phyloP scores from a whole-genome alignment of 208 protist genomes.

The Leishmania major region DNA sequence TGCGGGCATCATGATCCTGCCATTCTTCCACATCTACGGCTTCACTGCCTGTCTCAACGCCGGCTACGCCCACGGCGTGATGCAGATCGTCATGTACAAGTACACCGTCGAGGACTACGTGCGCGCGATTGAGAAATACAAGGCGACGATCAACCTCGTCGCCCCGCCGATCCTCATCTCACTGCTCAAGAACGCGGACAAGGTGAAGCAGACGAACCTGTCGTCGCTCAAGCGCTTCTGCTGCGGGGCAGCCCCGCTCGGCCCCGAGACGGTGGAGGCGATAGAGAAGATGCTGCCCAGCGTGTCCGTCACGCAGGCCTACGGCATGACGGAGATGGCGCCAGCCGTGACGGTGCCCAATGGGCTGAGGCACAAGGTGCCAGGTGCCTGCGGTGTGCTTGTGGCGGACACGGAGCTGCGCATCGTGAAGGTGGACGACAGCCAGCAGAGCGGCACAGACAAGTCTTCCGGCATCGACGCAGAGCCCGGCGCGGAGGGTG shows the following conservation, averaged over 20 bases:
- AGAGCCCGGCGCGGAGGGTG: constrained; percentile 44
- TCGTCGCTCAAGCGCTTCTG: constrained; percentile 35
- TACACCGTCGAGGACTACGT: constrained; percentile 61
- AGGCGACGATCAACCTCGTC: constrained; percentile 55
- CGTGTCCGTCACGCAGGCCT: constrained; percentile 53
- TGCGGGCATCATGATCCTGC: constrained; percentile 53
- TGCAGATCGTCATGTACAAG: constrained; percentile 50
- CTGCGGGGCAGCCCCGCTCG: constrained; percentile 67
- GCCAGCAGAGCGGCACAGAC: constrained; percentile 46
- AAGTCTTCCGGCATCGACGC: constrained; percentile 27
- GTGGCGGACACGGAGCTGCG: constrained; percentile 45
- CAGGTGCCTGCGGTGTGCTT: constrained; percentile 21
- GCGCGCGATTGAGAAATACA: constrained; percentile 47
- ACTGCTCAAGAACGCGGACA: constrained; percentile 66
- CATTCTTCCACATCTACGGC: constrained; percentile 88
- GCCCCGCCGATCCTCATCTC: constrained; percentile 78
- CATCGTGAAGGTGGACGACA: constrained; percentile 39
- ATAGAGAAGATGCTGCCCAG: constrained; percentile 36
- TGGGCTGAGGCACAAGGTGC: constrained; percentile 1
- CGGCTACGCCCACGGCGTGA: constrained; percentile 28
- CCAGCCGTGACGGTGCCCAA: constrained; percentile 38
- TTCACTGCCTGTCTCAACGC: constrained; percentile 49
- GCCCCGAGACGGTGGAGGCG: constrained; percentile 20
- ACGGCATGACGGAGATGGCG: constrained; percentile 83
- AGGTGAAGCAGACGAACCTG: constrained; percentile 35